Conservation (phyloP, 768 basidiomycete species). For the Tremella yokohamensis region DNA sequence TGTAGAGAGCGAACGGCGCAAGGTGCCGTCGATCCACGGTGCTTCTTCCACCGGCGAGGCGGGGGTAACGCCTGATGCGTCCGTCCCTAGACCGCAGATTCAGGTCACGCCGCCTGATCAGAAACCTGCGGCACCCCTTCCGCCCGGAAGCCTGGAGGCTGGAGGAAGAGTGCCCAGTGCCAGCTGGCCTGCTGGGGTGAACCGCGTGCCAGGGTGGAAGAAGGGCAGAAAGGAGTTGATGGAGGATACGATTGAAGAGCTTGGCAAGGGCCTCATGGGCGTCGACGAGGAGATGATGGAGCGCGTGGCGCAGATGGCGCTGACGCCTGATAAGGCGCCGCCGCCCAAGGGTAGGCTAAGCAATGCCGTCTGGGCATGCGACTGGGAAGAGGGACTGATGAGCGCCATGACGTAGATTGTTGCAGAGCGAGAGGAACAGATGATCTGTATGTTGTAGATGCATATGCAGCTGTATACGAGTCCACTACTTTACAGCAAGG, state of each 20-base stretch:
- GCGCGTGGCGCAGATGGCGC: too few species aligned
- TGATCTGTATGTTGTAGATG: slow-evolving; percentile 2
- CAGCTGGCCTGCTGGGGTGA: slow-evolving; percentile 28
- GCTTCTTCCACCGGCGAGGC: background rate
- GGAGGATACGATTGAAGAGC: slow-evolving; percentile 39
- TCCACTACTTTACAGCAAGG: slow-evolving; percentile 19
- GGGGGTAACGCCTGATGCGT: too few species aligned
- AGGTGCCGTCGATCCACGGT: background rate
- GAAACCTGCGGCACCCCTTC: background rate
- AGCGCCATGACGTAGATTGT: too few species aligned
- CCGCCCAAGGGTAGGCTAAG: too few species aligned
- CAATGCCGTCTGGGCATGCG: too few species aligned
- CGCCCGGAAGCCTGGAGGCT: background rate
- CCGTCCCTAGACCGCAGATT: too few species aligned
- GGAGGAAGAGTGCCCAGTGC: slow-evolving; percentile 9
- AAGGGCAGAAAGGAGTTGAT: slow-evolving; percentile 39
- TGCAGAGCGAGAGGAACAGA: too few species aligned
- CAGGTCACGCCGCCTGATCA: slow-evolving; percentile 19
- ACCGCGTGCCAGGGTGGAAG: slow-evolving; percentile 35
- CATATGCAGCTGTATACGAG: slow-evolving; percentile 1
- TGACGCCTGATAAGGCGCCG: too few species aligned
- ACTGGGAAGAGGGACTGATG: too few species aligned
- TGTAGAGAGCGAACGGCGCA: too few species aligned
- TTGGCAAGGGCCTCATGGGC: slow-evolving; percentile 7
- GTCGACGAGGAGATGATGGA: slow-evolving; percentile 2